These are phyloP conservation scores for Aspergillus coremiiformis DNA, from an alignment of 495 filamentous ascomycete species.

Conservation along the genomic window DNA sequence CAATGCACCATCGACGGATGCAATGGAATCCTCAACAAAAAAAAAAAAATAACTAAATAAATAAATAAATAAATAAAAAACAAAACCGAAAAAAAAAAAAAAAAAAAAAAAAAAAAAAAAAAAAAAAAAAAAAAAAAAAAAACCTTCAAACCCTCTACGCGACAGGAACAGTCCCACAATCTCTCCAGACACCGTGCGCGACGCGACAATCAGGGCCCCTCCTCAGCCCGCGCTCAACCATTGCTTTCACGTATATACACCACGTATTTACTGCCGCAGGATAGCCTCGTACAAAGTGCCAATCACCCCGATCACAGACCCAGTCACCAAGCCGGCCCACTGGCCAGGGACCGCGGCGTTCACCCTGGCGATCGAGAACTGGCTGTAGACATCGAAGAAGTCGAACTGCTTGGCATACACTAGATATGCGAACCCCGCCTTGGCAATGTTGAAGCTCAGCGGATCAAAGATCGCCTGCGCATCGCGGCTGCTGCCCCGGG, in stretches of 20 bases:
- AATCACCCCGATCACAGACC: conserved; percentile 60
- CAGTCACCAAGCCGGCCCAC: conserved; percentile 61
- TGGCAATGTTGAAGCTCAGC: conserved; percentile 78
- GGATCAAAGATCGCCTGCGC: conserved; percentile 61
- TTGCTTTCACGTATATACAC: conserved; percentile 7
- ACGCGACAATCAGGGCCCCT: too few species aligned
- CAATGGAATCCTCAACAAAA: too few species aligned
- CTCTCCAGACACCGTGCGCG: too few species aligned
- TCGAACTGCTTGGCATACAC: conserved; percentile 66
- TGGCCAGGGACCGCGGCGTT: conserved; percentile 62
- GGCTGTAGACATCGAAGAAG: conserved; percentile 55
- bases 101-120: neutral
- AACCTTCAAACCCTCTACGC: neutral
- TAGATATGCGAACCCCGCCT: conserved; percentile 69
- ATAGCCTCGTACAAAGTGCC: conserved; percentile 77
- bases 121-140: neutral
- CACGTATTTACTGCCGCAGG: conserved; percentile 54
- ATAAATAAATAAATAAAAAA: too few species aligned
- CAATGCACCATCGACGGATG: too few species aligned
- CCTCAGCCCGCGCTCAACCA: neutral
- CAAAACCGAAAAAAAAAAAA: neutral
- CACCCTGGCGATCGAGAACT: conserved; percentile 52
- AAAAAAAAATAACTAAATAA: too few species aligned
- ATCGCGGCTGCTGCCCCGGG: conserved; percentile 18
- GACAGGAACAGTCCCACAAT: neutral